Base-by-base conservation (phyloP, 2,329 filamentous ascomycete species). In the Lasiodiplodia sp. region DNA sequence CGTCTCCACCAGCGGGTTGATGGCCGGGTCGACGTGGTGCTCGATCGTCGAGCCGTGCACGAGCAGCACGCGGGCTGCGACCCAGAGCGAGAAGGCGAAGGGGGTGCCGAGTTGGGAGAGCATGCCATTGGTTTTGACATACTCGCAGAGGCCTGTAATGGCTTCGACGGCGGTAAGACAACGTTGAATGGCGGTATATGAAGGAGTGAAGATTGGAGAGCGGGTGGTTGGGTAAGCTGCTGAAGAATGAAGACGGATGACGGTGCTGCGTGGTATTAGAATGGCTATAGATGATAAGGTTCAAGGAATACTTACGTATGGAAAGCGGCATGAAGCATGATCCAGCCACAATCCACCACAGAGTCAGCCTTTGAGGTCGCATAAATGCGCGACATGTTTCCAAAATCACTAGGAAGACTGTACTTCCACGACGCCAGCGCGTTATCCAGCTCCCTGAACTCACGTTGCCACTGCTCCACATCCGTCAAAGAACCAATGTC, bases 81-180 rank as follows among this genome's bases (percentile, higher is more conserved):
- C 94, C 94, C 94, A 97, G 1, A 97, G 84, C 0, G 92, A 94
- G 76, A 97, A 97, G 3, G 94, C 94, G 77, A 97, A 97, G 0
- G 93, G 94, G 0, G 94, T 94, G 0, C 94, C 94, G 18, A 97
- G 87, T 77, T 94, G 94, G 62, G 89, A 86, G 23, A 97, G 84
- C 77, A 97, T 87, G 64, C 87, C 86, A 73, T 93, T 91, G 12
- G 53, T 88, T 34, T 92, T 87, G 14, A 96, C 93, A 74, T 93
- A 94, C 70, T 92, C 90, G 70, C 90, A 91, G 1, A 97, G 85
- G 0, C 91, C 89, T 47, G 91, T 89, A 69, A 97, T 93, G 65
- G 76, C 79, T 58, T 80, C 79, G 11, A 96, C 94, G 1, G 94
- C 94, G 3, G 87, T 87, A 69, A 94, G 88, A 75, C 94, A 97